Base-by-base conservation (phyloP, 306 rosid genomes). In the Aeschynomene evenia region DNA sequence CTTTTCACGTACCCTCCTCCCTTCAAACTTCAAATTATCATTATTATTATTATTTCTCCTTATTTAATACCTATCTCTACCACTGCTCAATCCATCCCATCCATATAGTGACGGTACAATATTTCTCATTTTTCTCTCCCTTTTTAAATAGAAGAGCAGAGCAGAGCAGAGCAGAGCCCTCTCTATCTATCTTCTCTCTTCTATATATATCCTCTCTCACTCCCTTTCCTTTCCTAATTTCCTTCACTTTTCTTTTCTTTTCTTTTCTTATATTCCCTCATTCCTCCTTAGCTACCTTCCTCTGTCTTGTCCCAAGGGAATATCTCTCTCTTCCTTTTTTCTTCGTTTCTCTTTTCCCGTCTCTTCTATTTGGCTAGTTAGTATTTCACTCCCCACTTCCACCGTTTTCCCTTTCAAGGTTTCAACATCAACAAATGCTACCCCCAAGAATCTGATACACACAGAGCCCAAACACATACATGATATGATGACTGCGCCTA, bases 11-110 rank as follows among this genome's bases (percentile, higher is more conserved):
- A 22, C 4, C 46, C 46, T 12, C 12, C 81, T 86, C 83, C 82
- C 80, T 66, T 67, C 66, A 77, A 83, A 88, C 79, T 66, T 67
- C 66, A 79, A 83, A 88, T 80, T 80, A 84, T n/a, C n/a, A n/a
- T n/a, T n/a, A n/a, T n/a, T n/a, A n/a, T n/a, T n/a, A n/a, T n/a
- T n/a, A n/a, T n/a, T n/a, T n/a, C 84, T 84, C 87, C 36, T 74
- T 75, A 83, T 85, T 85, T 73, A 54, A 78, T 79, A 51, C 39
- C 75, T 72, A 28, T 31, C 58, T 46, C 24, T 16, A 53, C 45
- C 76, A 31, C 42, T 82, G 40, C 76, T 64, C 56, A 59, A 0
- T 34, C 5, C n/a, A n/a, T n/a, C n/a, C n/a, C n/a, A 63, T 62
- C 66, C 77, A 42, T 42, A 26, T 5, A 70, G 70, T 57, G 22